Percentiles rank a stretch among this genome's conserved stretches.
These are phyloP conservation scores for Caryopteris hybrid DNA, from an alignment of 305 asterid genomes.

Conservation along the genomic window DNA sequence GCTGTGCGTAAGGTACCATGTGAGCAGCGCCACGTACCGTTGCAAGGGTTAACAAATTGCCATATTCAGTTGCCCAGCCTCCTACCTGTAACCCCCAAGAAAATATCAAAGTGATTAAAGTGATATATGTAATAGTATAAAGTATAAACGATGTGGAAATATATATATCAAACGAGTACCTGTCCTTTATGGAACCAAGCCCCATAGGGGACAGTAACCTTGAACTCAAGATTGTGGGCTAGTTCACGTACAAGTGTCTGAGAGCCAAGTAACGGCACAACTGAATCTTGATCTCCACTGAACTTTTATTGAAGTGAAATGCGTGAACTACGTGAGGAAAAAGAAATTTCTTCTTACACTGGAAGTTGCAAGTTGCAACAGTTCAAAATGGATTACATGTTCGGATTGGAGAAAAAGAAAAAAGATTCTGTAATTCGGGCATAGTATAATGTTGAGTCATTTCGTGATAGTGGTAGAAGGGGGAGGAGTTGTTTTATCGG, in stretches of 20 bases:
- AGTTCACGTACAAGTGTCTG: constrained; percentile 84
- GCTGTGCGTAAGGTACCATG: constrained; percentile 94
- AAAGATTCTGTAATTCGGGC: too few relatives aligned
- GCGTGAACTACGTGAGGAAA: background rate
- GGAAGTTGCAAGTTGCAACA: background rate
- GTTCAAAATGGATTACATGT: background rate
- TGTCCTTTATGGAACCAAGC: constrained; percentile 91
- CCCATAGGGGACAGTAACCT: constrained; percentile 77
- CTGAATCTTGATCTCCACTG: constrained; percentile 99
- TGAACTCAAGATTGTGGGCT: constrained; percentile 62
- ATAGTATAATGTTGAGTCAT: too few relatives aligned
- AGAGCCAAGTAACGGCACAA: constrained; percentile 83
- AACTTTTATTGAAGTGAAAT: background rate
- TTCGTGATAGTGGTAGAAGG: too few relatives aligned
- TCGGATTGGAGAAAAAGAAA: too few relatives aligned
- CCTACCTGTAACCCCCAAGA: constrained; percentile 65
- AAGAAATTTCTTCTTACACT: background rate
- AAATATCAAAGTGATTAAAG: too few relatives aligned
- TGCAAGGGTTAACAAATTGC: constrained; percentile 66
- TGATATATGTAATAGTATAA: too few relatives aligned
- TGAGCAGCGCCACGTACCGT: constrained; percentile 94
- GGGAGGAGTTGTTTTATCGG: too few relatives aligned
- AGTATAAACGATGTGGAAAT: background rate
- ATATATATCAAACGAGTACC: constrained; percentile 27
- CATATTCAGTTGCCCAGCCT: constrained; percentile 92